Percentiles rank a stretch among this genome's conserved stretches.
Evolutionary conservation across 192 early-diverging fungal species (phyloP).

Genomic region (Mortierella hygrophila): DNA sequence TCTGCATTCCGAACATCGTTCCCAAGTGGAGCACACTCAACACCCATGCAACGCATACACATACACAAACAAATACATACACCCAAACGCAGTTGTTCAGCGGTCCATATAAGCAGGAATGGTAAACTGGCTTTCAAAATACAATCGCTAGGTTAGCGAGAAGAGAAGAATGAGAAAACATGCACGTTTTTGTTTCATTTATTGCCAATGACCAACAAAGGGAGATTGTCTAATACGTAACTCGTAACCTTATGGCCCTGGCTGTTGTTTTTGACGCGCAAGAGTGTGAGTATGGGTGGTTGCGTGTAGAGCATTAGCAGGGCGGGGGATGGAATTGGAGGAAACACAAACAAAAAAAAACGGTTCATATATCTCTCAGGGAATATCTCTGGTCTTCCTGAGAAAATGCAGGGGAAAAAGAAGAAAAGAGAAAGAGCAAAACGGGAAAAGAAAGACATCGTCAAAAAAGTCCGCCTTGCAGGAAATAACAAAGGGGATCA

Average conservation of each 20-base stretch:
- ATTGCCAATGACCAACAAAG: background rate
- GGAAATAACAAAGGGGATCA: no score
- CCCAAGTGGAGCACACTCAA: background rate
- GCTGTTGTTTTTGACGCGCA: background rate
- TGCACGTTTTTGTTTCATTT: background rate
- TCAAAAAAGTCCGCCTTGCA: background rate
- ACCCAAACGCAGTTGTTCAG: background rate
- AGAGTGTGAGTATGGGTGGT: background rate
- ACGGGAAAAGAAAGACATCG: background rate
- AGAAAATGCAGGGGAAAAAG: slow-evolving; percentile 5
- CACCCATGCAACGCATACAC: background rate
- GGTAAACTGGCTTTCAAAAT: background rate
- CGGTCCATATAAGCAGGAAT: background rate
- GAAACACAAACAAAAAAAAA: background rate
- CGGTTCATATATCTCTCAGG: background rate
- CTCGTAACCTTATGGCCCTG: background rate
- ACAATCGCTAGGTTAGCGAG: background rate
- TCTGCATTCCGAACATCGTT: slow-evolving; percentile 1
- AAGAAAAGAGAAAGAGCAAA: background rate
- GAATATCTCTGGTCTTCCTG: background rate
- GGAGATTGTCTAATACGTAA: no score
- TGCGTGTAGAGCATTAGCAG: background rate
- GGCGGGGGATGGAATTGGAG: background rate
- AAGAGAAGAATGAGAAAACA: background rate
- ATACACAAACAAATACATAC: background rate